Base-by-base conservation (phyloP, 2,329 filamentous ascomycete species). In the Phoma sp. region DNA sequence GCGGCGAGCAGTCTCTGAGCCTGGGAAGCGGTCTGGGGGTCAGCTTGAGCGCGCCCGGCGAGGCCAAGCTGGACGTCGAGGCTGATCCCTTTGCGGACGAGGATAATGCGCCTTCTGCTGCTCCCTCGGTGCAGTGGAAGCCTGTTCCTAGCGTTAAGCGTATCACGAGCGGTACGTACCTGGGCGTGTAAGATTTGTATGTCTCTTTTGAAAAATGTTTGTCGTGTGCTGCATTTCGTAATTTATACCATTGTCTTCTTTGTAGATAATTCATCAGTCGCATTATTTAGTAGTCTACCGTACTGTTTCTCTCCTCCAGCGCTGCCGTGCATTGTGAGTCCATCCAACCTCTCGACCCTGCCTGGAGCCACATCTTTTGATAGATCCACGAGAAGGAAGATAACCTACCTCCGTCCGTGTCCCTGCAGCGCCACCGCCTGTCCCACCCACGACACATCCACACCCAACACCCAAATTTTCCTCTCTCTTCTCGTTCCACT, bases 71-170 rank as follows among this genome's bases (percentile, higher is more conserved):
- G 8, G 59, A 74, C 68, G 63, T 78, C 65, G 79, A 78, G 51
- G 83, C 82, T 50, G 87, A 91, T 67, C 90, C 90, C 2, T 93
- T 93, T 71, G 89, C 89, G 0, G 90, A 89, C 70, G 83, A 75
- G 73, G 81, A 75, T 37, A 69, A 57, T 39, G 63, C 55, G 22
- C 17, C 33, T 50, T 62, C 63, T 8, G 49, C 66, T 9, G 70
- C 61, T 43, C 68, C 67, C 7, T 62, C 65, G 2, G 53, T 69
- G 22, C 60, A 50, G 12, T 76, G 72, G 71, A 76, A 72, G 57
- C 57, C 66, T 21, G 70, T 76, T 1, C 24, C 60, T 2, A 70
- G 65, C 17, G 69, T 76, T 2, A 76, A 75, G 66, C 68, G 69
- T 44, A 75, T 76, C 24, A 61, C 65, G 6, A 76, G 71, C 40